Evolutionary conservation across 306 rosid species (phyloP).

Genomic region (Inga oerstediana): DNA sequence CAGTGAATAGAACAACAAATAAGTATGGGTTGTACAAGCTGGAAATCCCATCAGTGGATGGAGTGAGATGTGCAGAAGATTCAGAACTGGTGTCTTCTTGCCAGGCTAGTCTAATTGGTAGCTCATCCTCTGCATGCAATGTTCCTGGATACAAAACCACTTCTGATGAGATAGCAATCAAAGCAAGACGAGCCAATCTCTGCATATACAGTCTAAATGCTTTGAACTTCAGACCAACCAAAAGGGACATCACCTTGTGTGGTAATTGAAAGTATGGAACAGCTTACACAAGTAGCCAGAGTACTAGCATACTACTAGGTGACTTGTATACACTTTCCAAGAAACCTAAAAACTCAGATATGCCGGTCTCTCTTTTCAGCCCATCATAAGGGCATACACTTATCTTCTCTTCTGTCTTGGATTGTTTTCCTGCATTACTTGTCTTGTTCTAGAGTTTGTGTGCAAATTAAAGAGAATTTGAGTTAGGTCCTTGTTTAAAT

Average conservation of each 20-base stretch:
- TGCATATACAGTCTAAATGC: constrained; percentile 89
- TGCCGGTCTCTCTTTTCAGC: constrained; percentile 15
- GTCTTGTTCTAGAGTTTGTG: constrained; percentile 39
- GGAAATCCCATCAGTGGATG: constrained; percentile 91
- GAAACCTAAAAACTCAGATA: constrained; percentile 17
- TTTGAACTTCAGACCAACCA: constrained; percentile 80
- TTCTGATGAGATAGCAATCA: constrained; percentile 72
- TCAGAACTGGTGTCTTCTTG: constrained; percentile 74
- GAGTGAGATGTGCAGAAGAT: constrained; percentile 89
- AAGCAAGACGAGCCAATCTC: constrained; percentile 71
- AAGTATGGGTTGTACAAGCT: constrained; percentile 72
- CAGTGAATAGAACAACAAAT: constrained; percentile 90
- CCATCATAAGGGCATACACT: constrained; percentile 31
- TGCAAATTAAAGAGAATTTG: constrained; percentile 27
- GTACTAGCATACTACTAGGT: constrained; percentile 17
- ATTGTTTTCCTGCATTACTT: constrained; percentile 38
- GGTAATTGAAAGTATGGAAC: constrained; percentile 39
- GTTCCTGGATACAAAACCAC: constrained; percentile 84
- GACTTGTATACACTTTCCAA: constrained; percentile 37
- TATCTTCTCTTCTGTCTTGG: not conserved
- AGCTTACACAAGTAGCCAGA: constrained; percentile 37
- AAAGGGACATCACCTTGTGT: constrained; percentile 59
- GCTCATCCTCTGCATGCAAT: constrained; percentile 77
- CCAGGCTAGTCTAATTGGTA: constrained; percentile 69
- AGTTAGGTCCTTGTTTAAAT: constrained; percentile 24